Percentiles rank a stretch among this genome's conserved stretches.
phyloP scores from a whole-genome alignment of 2,329 filamentous ascomycete species.

The Teratosphaeria nubilosa region DNA sequence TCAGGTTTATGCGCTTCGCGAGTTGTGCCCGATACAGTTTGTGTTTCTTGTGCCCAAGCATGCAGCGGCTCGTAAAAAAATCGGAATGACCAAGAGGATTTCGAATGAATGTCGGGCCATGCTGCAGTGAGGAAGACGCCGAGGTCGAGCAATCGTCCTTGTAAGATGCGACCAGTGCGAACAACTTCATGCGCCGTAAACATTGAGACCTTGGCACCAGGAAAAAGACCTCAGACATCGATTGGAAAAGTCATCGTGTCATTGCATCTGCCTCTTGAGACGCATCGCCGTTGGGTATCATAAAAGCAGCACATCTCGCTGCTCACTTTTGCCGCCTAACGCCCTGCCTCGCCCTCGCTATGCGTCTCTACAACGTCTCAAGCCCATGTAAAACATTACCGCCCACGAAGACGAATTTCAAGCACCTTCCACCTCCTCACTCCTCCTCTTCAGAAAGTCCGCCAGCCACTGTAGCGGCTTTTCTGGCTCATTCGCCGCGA shows the following conservation, averaged over 20 bases:
- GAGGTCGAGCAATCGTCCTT: neutral
- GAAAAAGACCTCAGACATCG: neutral
- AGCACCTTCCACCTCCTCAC: constrained; percentile 37
- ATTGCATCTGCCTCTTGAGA: neutral
- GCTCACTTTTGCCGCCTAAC: neutral
- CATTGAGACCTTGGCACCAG: neutral
- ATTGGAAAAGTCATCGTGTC: neutral
- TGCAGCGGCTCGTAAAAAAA: neutral
- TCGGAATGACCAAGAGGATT: too few relatives aligned
- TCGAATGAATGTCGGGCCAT: neutral
- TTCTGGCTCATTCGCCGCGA: constrained; percentile 41
- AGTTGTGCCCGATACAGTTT: neutral
- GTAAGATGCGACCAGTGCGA: too few relatives aligned
- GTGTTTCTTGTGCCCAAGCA: neutral
- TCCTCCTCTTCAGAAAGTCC: constrained; percentile 38
- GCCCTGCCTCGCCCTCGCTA: neutral
- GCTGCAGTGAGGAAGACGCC: neutral
- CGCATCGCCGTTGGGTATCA: neutral
- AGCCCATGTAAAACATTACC: too few relatives aligned
- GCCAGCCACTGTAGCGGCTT: constrained; percentile 41
- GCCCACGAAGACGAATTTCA: neutral
- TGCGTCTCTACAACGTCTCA: neutral
- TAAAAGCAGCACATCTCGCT: neutral
- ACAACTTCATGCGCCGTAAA: neutral
- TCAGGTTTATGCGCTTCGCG: neutral